These are phyloP conservation scores for Paraphaeosphaeria sporulosa DNA, from an alignment of 2,329 filamentous ascomycete genomes.

Conservation along the genomic window DNA sequence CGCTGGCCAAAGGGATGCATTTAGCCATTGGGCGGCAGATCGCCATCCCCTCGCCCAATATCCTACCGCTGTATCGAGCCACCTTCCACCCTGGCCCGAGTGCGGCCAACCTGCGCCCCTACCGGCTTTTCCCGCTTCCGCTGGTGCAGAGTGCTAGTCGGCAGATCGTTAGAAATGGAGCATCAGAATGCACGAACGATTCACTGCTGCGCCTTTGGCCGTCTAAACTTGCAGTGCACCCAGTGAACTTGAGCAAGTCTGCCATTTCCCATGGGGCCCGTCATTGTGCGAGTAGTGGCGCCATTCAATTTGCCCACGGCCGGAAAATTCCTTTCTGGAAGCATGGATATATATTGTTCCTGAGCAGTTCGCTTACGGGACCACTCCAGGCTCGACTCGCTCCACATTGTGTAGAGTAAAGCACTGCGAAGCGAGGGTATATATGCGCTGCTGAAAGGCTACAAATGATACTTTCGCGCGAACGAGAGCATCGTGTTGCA, in stretches of 20 bases:
- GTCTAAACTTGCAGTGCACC: not conserved
- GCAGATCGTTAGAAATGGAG: not conserved
- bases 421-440: not conserved
- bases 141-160: constrained; percentile 2
- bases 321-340: constrained; percentile 1
- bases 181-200: not conserved
- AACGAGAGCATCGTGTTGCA: not conserved
- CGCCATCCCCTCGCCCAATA: constrained; percentile 30
- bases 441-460: constrained; percentile 1
- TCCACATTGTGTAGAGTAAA: constrained; percentile 18
- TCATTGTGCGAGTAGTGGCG: not conserved
- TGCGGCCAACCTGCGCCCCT: not conserved
- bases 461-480: constrained; percentile 1
- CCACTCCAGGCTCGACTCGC: constrained; percentile 23
- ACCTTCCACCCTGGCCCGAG: constrained; percentile 13
- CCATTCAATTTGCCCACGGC: not conserved
- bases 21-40: constrained; percentile 33
- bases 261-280: not conserved
- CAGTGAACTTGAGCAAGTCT: not conserved
- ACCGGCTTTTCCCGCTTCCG: constrained; percentile 10
- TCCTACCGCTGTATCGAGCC: constrained; percentile 17
- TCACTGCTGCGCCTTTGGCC: constrained; percentile 1
- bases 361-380: constrained; percentile 26
- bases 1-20: constrained; percentile 20
- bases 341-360: constrained; percentile 18